Evolutionary conservation across 2,329 filamentous ascomycete species (phyloP).

Genomic region (Fusarium kyushuense): DNA sequence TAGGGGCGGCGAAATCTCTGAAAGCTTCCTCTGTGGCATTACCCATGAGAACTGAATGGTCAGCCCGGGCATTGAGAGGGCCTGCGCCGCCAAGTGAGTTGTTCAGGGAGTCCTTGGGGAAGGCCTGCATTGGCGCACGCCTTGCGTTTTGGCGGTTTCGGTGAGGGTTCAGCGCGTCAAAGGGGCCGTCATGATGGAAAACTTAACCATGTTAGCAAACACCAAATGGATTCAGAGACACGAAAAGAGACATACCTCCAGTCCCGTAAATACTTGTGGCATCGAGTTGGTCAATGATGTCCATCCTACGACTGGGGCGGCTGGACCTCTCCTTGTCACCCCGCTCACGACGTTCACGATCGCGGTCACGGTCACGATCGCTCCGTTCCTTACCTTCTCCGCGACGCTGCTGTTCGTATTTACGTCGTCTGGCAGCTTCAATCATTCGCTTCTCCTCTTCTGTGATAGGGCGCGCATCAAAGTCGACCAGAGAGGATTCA

Average conservation of each 20-base stretch:
- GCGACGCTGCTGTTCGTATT: conserved; percentile 41
- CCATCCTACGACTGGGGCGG: conserved; percentile 68
- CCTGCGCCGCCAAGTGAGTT: conserved; percentile 91
- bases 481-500: conserved; percentile 78
- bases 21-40: conserved; percentile 84
- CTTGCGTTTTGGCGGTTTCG: conserved; percentile 87
- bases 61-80: conserved; percentile 82
- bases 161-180: conserved; percentile 95
- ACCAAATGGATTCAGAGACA: background rate
- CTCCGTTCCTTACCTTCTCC: conserved; percentile 44
- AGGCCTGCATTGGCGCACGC: conserved; percentile 94
- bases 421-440: conserved; percentile 51
- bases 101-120: conserved; percentile 91
- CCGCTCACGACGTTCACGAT: conserved; percentile 35
- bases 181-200: conserved; percentile 97
- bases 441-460: conserved; percentile 63
- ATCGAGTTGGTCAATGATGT: conserved; percentile 96
- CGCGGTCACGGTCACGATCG: conserved; percentile 54
- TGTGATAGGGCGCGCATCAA: conserved; percentile 67
- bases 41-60: conserved; percentile 91
- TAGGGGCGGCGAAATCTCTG: conserved; percentile 73
- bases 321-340: conserved; percentile 64
- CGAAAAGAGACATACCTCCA: conserved; percentile 73
- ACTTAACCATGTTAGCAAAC: conserved; percentile 65
- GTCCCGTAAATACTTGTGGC: conserved; percentile 96